A percentile compares a stretch with the other conserved stretches of the same genome.
These are phyloP conservation scores for Pholiota microspora DNA, from an alignment of 768 basidiomycete genomes.

Conservation along the genomic window DNA sequence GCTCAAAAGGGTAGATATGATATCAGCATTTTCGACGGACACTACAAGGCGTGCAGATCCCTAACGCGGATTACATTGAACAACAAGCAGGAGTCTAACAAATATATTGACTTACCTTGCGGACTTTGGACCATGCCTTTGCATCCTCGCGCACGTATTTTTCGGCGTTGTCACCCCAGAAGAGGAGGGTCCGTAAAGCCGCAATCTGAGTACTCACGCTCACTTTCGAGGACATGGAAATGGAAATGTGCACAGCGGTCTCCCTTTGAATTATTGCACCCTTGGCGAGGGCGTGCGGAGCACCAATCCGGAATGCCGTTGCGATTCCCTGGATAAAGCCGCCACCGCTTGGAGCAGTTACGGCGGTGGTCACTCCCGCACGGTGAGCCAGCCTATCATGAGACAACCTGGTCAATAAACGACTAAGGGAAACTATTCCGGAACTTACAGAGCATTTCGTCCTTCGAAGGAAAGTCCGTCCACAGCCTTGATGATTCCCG, in stretches of 20 bases:
- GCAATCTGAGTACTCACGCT: constrained; percentile 68
- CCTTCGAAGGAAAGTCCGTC: constrained; percentile 61
- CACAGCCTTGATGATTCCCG: constrained; percentile 53
- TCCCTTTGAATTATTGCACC: constrained; percentile 67
- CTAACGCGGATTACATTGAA: constrained; percentile 23
- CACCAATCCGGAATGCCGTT: constrained; percentile 58
- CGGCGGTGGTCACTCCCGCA: constrained; percentile 67
- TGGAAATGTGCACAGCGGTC: constrained; percentile 61
- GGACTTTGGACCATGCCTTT: constrained; percentile 34
- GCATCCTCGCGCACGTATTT: constrained; percentile 17
- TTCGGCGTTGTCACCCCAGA: constrained; percentile 18
- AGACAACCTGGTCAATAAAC: background rate
- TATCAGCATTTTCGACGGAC: constrained; percentile 67
- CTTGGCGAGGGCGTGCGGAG: constrained; percentile 51
- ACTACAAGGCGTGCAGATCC: constrained; percentile 66
- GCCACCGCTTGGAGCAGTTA: constrained; percentile 53
- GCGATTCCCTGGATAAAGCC: constrained; percentile 66
- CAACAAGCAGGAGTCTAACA: background rate
- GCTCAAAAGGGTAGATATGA: constrained; percentile 65
- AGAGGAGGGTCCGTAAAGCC: constrained; percentile 46
- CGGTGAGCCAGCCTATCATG: constrained; percentile 64
- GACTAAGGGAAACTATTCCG: constrained; percentile 18
- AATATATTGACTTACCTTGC: constrained; percentile 26
- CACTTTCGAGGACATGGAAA: constrained; percentile 29
- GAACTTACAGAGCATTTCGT: constrained; percentile 46